phyloP scores from a whole-genome alignment of 208 protist species.

The Leishmania tropica region DNA sequence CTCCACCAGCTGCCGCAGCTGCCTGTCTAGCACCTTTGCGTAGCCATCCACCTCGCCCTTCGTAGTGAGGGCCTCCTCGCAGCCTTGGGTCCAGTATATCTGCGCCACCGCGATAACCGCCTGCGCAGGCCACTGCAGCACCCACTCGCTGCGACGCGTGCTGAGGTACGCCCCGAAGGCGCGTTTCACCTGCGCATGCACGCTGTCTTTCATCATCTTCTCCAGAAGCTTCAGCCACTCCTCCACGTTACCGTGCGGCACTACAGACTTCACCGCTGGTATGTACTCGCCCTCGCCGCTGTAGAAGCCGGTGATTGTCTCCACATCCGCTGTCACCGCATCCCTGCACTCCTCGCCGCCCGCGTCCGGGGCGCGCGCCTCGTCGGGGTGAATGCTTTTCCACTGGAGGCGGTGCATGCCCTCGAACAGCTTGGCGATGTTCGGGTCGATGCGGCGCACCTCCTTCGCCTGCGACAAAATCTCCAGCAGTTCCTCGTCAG shows the following conservation, averaged over 20 bases:
- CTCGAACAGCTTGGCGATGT: constrained; percentile 97
- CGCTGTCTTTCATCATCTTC: constrained; percentile 91
- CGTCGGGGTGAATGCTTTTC: constrained; percentile 33
- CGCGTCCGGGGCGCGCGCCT: background rate
- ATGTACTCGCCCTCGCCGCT: constrained; percentile 95
- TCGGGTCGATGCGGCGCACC: constrained; percentile 94
- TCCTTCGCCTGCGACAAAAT: constrained; percentile 97
- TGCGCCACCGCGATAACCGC: constrained; percentile 92
- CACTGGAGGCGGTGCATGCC: constrained; percentile 91
- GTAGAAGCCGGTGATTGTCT: constrained; percentile 92
- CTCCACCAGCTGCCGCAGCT: constrained; percentile 91
- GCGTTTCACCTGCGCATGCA: constrained; percentile 78
- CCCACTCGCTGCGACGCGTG: constrained; percentile 83
- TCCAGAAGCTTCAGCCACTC: constrained; percentile 96
- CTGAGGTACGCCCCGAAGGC: constrained; percentile 68
- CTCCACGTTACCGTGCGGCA: constrained; percentile 96
- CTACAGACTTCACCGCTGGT: constrained; percentile 77
- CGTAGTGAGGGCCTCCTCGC: constrained; percentile 85
- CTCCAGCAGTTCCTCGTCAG: constrained; percentile 94
- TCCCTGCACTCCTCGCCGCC: background rate
- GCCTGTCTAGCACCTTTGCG: constrained; percentile 66
- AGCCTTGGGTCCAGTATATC: constrained; percentile 96
- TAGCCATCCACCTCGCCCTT: constrained; percentile 70
- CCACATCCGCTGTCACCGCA: background rate
- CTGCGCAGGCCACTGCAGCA: constrained; percentile 92